Percentiles rank a stretch among this genome's conserved stretches.
Evolutionary conservation across 768 basidiomycete species (phyloP).

Genomic region (Fomitopsis pulvina): DNA sequence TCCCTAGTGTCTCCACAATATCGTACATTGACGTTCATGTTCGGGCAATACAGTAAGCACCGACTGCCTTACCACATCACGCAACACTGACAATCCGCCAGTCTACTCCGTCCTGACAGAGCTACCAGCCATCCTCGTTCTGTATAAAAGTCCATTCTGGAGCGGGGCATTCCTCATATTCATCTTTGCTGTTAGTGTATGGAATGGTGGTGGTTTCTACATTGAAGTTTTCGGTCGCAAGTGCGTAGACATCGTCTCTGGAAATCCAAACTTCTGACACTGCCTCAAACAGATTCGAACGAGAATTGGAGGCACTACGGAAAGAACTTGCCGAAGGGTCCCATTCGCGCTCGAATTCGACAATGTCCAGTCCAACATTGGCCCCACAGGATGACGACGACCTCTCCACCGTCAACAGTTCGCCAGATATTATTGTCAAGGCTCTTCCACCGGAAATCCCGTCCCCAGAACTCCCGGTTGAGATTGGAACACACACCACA

Average conservation of each 20-base stretch:
- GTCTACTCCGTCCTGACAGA: slow-evolving; percentile 85
- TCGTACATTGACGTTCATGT: slow-evolving; percentile 73
- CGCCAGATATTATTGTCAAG: slow-evolving; percentile 25
- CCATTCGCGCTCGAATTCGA: slow-evolving; percentile 35
- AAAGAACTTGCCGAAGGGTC: slow-evolving; percentile 79
- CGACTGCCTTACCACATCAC: neutral
- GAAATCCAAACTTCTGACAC: neutral
- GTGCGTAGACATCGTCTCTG: slow-evolving; percentile 39
- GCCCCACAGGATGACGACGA: slow-evolving; percentile 35
- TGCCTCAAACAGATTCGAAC: slow-evolving; percentile 63
- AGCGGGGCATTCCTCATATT: slow-evolving; percentile 71
- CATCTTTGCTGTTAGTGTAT: slow-evolving; percentile 83
- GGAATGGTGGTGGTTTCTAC: slow-evolving; percentile 96
- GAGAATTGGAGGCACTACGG: slow-evolving; percentile 83
- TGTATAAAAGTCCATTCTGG: slow-evolving; percentile 77
- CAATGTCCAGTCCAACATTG: slow-evolving; percentile 41
- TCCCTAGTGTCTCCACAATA: slow-evolving; percentile 51
- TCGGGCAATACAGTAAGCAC: slow-evolving; percentile 67
- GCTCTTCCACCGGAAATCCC: slow-evolving; percentile 18
- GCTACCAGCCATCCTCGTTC: slow-evolving; percentile 73
- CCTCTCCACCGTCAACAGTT: slow-evolving; percentile 30
- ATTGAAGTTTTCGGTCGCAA: slow-evolving; percentile 97
- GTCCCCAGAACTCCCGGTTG: slow-evolving; percentile 15
- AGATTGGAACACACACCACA: neutral
- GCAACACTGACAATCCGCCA: slow-evolving; percentile 22